phyloP scores from a whole-genome alignment of 495 filamentous ascomycete genomes.

The Neurospora sp. region DNA sequence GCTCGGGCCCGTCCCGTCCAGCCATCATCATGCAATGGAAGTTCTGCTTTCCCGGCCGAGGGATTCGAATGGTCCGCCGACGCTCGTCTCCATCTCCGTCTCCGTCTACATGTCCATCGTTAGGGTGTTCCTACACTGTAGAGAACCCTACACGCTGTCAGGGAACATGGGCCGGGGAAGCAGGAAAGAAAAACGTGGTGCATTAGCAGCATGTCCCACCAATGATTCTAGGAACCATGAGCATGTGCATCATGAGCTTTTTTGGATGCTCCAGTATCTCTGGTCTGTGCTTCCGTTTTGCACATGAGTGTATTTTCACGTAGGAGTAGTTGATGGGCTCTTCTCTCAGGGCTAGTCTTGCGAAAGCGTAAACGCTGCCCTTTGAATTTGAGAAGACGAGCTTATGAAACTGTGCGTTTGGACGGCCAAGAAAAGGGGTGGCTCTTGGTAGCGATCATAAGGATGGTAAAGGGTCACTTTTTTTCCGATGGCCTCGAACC shows the following conservation, averaged over 20 bases:
- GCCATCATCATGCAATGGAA: not conserved
- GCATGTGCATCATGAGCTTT: not conserved
- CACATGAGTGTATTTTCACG: not conserved
- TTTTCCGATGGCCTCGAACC: not conserved
- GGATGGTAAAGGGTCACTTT: not conserved
- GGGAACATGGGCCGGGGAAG: slow-evolving; percentile 4
- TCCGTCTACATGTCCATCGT: not conserved
- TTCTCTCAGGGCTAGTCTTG: not conserved
- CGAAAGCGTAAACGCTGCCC: not conserved
- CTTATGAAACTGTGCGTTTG: not conserved
- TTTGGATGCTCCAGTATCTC: not conserved
- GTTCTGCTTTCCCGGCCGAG: not conserved
- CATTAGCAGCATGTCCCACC: not conserved
- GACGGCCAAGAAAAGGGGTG: not conserved
- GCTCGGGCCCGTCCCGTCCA: not conserved
- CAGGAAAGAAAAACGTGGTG: slow-evolving; percentile 1
- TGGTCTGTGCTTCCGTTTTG: not conserved
- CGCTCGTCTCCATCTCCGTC: not conserved
- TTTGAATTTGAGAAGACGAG: not conserved
- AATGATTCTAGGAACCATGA: not conserved
- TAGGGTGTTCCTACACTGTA: not conserved
- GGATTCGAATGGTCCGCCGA: too few relatives aligned
- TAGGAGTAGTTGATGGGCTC: not conserved
- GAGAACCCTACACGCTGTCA: not conserved
- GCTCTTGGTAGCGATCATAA: not conserved